A percentile compares a stretch with the other conserved stretches of the same genome.
Evolutionary conservation across 1,139 yeast species (phyloP).

Genomic region (Geotrichum phurueaensis): DNA sequence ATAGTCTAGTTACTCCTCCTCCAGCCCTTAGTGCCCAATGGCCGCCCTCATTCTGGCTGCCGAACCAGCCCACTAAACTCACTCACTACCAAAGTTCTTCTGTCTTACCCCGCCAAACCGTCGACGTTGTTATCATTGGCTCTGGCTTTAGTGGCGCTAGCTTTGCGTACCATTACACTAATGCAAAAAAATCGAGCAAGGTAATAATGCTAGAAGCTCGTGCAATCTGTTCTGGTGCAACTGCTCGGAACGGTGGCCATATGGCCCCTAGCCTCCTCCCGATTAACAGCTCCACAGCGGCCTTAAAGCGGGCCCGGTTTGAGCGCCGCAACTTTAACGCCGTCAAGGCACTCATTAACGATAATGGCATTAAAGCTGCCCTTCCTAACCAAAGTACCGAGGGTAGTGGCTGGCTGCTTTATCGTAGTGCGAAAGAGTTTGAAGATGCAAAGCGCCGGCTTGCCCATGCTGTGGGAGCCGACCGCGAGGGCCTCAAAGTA

Average conservation of each 20-base stretch:
- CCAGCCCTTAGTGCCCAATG: conserved; percentile 10
- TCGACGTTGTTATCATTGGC: conserved; percentile 38
- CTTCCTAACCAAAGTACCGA: conserved; percentile 22
- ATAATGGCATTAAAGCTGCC: conserved; percentile 37
- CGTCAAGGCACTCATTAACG: conserved; percentile 26
- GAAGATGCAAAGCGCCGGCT: conserved; percentile 20
- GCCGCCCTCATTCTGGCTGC: conserved; percentile 23
- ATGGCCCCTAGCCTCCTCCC: conserved; percentile 38
- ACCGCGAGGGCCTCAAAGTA: conserved; percentile 16
- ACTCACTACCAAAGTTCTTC: conserved; percentile 23
- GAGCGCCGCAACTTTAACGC: conserved; percentile 25
- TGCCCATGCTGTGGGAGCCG: conserved; percentile 17
- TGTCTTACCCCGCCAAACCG: conserved; percentile 28
- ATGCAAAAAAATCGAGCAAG: not conserved
- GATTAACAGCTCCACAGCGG: conserved; percentile 23
- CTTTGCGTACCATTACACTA: conserved; percentile 33
- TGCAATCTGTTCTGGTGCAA: conserved; percentile 43
- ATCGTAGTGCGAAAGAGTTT: conserved; percentile 21
- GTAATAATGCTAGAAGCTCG: conserved; percentile 42
- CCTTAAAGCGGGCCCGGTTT: conserved; percentile 27
- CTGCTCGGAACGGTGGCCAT: conserved; percentile 49
- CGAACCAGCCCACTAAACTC: conserved; percentile 17
- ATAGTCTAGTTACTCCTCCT: not conserved
- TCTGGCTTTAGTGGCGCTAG: conserved; percentile 43
- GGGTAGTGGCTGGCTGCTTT: conserved; percentile 36